Evolutionary conservation across 2,329 filamentous ascomycete species (phyloP), one percentile per base, ranked within the genome.

Genomic region (Zymoseptoria passerinii): DNA sequence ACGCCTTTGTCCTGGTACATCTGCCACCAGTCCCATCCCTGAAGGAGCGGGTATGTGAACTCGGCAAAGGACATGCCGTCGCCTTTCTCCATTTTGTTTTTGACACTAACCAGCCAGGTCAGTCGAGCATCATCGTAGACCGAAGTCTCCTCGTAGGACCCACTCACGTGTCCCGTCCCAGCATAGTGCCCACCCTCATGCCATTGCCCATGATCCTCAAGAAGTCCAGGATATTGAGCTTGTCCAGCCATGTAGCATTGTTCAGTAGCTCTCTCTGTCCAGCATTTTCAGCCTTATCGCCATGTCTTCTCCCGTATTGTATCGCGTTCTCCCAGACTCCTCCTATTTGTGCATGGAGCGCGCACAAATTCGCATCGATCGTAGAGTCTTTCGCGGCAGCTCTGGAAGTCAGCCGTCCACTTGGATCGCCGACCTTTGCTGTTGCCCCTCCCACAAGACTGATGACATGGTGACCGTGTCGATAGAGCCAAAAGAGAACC

Each of bases 21-120:
- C 66, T 89, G 81, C 89, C 90, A 97, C 83, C 92, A 99, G 72
- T 99, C 94, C 88, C 92, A 97, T 20, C 88, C 91, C 72, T 99
- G 94, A 67, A 97, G 83, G 16, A 99, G 76, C 1, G 95, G 94
- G 70, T 99, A 99, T 49, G 85, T 83, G 73, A 99, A 96, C 71
- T 99, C 94, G 40, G 90, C 87, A 67, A 95, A 88, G 0, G 92
- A 95, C 87, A 99, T 92, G 66, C 94, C 95, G 63, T 94, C 89
- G 44, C 90, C 90, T 55, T 85, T 85, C n/a, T 82, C 81, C 79
- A 97, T 81, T 69, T 91, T 90, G 58, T 84, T 86, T 74, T 90
- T 94, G 56, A 95, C 91, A 35, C 83, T 85, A 58, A 48, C 8
- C 35, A 52, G 40, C 28, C 8, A 44, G 44, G 50, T 73, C 53